Conservation (phyloP, 331 rosid genomes). For the Spiraea crenata region DNA sequence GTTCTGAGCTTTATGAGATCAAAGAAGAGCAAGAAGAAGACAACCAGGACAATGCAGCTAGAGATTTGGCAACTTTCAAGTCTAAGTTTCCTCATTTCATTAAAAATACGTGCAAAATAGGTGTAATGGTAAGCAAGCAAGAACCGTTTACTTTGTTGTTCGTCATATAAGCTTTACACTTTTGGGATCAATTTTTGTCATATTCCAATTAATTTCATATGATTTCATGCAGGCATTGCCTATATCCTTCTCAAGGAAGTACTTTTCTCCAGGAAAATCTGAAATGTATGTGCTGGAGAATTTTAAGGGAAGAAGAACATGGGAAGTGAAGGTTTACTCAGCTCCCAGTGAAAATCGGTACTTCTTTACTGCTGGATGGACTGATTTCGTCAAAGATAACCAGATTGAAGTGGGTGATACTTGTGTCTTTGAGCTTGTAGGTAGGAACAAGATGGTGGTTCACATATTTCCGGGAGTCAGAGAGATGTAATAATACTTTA, state of each 20-base stretch:
- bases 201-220: too few species aligned
- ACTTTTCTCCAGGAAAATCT: too few species aligned
- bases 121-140: constrained; percentile 5
- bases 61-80: neutral
- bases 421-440: constrained; percentile 23
- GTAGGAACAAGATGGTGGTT: constrained; percentile 13
- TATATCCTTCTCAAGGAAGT: too few species aligned
- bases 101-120: too few species aligned
- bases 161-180: neutral
- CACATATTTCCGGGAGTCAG: neutral
- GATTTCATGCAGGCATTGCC: too few species aligned
- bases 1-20: too few species aligned
- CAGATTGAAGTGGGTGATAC: neutral
- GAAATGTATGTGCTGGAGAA: neutral
- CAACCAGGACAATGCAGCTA: neutral
- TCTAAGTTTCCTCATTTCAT: constrained; percentile 18
- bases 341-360: neutral
- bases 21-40: too few species aligned
- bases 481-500: too few species aligned
- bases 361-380: constrained; percentile 9
- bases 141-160: neutral
- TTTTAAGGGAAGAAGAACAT: neutral
- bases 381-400: neutral
- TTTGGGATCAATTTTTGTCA: too few species aligned
- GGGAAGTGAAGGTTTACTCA: neutral